phyloP scores from a whole-genome alignment of 345 rosid genomes.

The Angophora floribunda region DNA sequence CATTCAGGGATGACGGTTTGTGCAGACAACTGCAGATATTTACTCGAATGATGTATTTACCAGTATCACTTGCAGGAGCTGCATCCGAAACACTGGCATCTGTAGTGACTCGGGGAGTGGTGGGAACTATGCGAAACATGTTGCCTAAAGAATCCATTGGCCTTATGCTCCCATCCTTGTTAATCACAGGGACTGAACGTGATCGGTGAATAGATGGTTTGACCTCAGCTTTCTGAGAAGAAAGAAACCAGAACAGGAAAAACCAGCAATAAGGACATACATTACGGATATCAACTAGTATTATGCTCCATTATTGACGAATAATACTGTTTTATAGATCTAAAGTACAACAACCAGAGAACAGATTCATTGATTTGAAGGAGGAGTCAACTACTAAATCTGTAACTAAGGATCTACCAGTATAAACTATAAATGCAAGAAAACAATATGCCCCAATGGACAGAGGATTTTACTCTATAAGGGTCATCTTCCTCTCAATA shows the following conservation, averaged over 20 bases:
- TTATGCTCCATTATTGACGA: background rate
- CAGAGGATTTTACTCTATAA: background rate
- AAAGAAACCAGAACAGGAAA: background rate
- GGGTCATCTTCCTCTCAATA: background rate
- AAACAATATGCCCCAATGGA: background rate
- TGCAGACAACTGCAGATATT: background rate
- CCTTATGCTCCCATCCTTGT: conserved; percentile 44
- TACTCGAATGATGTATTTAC: conserved; percentile 20
- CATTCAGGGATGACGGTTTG: background rate
- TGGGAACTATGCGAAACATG: conserved; percentile 60
- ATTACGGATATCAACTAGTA: background rate
- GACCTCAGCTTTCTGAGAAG: conserved; percentile 52
- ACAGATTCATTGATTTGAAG: background rate
- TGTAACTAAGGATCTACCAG: background rate
- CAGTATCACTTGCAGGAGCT: conserved; percentile 16
- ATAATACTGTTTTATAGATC: background rate
- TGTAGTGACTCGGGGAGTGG: conserved; percentile 31
- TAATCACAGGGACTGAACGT: conserved; percentile 67
- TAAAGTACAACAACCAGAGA: background rate
- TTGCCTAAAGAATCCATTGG: conserved; percentile 30
- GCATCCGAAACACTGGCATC: conserved; percentile 14
- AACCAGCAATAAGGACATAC: background rate
- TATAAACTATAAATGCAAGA: background rate
- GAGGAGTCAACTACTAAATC: background rate
- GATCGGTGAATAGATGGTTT: conserved; percentile 64